These are phyloP conservation scores for Rhizophora mangle DNA, from an alignment of 345 rosid genomes.

Conservation along the genomic window DNA sequence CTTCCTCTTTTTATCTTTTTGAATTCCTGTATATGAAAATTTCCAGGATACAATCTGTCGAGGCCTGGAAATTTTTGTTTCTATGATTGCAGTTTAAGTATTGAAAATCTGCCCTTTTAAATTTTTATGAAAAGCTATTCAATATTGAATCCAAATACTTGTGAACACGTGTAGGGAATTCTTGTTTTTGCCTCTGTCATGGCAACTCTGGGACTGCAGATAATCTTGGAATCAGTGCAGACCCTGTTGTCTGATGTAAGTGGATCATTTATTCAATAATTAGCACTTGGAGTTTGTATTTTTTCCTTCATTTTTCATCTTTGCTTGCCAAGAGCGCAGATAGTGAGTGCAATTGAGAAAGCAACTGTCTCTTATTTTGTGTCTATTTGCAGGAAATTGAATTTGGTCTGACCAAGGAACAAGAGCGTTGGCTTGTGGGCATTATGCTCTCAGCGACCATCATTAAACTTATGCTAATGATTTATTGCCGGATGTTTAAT, in stretches of 20 bases:
- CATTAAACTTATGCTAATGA: slow-evolving; percentile 63
- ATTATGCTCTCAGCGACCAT: slow-evolving; percentile 92
- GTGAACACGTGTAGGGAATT: slow-evolving; percentile 62
- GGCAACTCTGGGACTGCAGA: slow-evolving; percentile 99
- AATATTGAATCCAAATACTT: background rate
- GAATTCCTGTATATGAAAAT: no score
- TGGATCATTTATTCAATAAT: slow-evolving; percentile 7
- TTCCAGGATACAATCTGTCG: no score
- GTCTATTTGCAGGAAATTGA: slow-evolving; percentile 53
- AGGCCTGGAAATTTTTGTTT: no score
- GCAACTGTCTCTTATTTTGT: slow-evolving; percentile 11
- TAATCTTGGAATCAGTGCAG: slow-evolving; percentile 83
- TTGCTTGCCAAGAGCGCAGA: slow-evolving; percentile 2
- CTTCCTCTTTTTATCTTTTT: no score
- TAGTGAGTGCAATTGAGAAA: slow-evolving; percentile 13
- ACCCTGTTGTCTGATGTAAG: slow-evolving; percentile 74
- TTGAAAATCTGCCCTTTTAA: background rate
- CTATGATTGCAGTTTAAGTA: no score
- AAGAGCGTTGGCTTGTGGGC: slow-evolving; percentile 90
- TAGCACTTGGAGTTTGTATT: background rate
- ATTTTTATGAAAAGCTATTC: background rate
- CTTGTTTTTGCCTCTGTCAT: slow-evolving; percentile 98
- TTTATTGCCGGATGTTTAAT: slow-evolving; percentile 77
- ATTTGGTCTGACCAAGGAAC: slow-evolving; percentile 58
- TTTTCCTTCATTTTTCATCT: background rate